Evolutionary conservation across 805 yeast genomes (phyloP).

Genomic region (Candida silvatica): DNA sequence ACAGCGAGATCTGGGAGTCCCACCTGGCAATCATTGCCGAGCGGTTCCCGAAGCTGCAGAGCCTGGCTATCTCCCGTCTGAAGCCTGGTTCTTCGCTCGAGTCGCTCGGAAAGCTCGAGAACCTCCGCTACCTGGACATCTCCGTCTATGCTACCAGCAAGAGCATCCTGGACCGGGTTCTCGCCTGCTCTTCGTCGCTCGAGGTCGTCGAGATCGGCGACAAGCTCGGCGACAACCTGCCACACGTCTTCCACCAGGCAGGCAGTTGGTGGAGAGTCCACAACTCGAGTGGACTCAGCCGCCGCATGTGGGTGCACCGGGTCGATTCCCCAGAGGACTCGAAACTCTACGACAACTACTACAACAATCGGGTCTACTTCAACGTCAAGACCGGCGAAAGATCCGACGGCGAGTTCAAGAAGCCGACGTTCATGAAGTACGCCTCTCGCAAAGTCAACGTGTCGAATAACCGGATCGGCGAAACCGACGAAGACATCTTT

Average conservation of each 20-base stretch:
- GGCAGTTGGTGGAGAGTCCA: constrained; percentile 37
- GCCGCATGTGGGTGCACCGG: constrained; percentile 64
- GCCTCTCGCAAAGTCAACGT: constrained; percentile 48
- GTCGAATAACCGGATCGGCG: constrained; percentile 41
- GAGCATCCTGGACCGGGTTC: not conserved
- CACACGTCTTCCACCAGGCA: constrained; percentile 7
- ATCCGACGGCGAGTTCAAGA: constrained; percentile 34
- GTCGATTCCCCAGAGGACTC: constrained; percentile 5
- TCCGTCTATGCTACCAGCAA: constrained; percentile 1
- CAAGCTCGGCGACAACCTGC: constrained; percentile 32
- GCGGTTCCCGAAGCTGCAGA: constrained; percentile 31
- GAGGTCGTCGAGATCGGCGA: constrained; percentile 60
- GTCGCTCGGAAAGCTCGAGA: constrained; percentile 14
- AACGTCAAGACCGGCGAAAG: constrained; percentile 60
- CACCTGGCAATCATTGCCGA: constrained; percentile 30
- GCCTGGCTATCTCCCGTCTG: constrained; percentile 21
- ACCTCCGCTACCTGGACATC: constrained; percentile 47
- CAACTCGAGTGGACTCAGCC: constrained; percentile 49
- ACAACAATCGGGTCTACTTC: constrained; percentile 39
- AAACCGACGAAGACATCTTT: constrained; percentile 34
- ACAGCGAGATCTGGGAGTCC: constrained; percentile 31
- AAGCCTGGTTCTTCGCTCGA: constrained; percentile 2
- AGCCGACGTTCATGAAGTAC: constrained; percentile 42
- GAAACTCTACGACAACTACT: constrained; percentile 14
- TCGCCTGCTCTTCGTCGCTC: constrained; percentile 3